Evolutionary conservation across 1,284 basidiomycete species (phyloP).

Genomic region (Fomes fomentarius): DNA sequence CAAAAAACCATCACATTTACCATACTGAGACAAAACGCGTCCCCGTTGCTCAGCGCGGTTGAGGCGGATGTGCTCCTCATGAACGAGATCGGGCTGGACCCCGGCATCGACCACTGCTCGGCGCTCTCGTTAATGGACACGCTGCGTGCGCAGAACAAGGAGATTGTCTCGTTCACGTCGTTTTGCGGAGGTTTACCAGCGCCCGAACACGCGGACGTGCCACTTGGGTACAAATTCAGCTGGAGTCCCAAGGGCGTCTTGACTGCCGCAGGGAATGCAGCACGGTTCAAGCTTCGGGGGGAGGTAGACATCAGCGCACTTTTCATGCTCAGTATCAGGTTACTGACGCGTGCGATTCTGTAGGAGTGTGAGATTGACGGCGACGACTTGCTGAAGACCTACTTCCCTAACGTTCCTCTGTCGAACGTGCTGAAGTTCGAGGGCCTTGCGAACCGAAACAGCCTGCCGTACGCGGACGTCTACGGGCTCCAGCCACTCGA

Average conservation of each 20-base stretch:
- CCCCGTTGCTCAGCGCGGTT: constrained; percentile 55
- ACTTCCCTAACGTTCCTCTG: constrained; percentile 71
- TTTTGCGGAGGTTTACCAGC: constrained; percentile 95
- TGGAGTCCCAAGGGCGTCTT: constrained; percentile 93
- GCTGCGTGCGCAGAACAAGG: constrained; percentile 61
- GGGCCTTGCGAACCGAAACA: constrained; percentile 90
- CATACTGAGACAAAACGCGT: background rate
- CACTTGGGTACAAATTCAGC: constrained; percentile 93
- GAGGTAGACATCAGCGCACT: constrained; percentile 44
- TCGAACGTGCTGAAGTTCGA: constrained; percentile 77
- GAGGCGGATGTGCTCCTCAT: constrained; percentile 76
- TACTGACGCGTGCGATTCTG: background rate
- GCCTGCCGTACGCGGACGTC: constrained; percentile 73
- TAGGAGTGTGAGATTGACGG: constrained; percentile 59
- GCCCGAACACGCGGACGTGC: constrained; percentile 66
- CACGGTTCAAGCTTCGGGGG: constrained; percentile 67
- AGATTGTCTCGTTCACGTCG: constrained; percentile 81
- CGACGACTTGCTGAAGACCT: constrained; percentile 54
- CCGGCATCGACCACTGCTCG: constrained; percentile 95
- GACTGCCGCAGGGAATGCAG: constrained; percentile 80
- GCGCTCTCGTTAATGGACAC: constrained; percentile 77
- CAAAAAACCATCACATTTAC: background rate
- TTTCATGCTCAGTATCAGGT: no score
- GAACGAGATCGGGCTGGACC: constrained; percentile 94
- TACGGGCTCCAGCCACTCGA: constrained; percentile 66